Evolutionary conservation across 352 stramenopile species (phyloP), one percentile per base, ranked within the genome.

Genomic region (Globisporangium irregulare): DNA sequence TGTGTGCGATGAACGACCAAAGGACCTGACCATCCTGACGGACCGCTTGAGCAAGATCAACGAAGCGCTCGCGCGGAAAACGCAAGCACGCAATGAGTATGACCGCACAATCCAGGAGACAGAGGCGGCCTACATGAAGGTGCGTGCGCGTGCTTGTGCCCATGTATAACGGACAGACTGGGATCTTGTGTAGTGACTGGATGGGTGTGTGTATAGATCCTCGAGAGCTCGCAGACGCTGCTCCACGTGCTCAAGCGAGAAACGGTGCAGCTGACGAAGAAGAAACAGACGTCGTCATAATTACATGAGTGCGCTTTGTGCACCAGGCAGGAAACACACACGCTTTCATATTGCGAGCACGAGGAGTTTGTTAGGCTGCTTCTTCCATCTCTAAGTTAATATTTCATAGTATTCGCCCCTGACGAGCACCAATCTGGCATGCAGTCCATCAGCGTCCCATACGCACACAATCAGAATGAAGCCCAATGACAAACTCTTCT

Each of bases 241-340:
- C 85, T 98, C 10, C 91, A 98, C 68, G 94, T 98, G 68, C 92
- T 98, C 69, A 98, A 98, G 78, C 79, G 94, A 20, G 94, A 98
- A 75, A 97, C 91, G 0, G 86, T 97, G 54, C 95, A 97, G 68
- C 80, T 98, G n/a, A 97, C 82, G 46, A 98, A 98, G 89, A 98
- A 98, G 82, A 97, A 97, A 77, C 90, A 98, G 67, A 94, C 88
- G 22, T 96, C 87, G 22, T 93, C 81, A 55, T 91, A 79, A 58
- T 29, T 34, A 18, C 15, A n/a, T 10, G 50, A 22, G 6, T 38
- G 5, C 25, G 34, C 24, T 38, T 7, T 32, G 29, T 32, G 29
- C 29, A 32, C 29, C 29, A 32, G 29, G 29, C 29, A 32, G 29
- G 29, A 32, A 32, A 7, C 29, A 32, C 29, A 32, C 29, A 20